Percentiles rank a stretch among this genome's conserved stretches.
Evolutionary conservation across 2,329 filamentous ascomycete species (phyloP).

Genomic region (Phoma sp.): DNA sequence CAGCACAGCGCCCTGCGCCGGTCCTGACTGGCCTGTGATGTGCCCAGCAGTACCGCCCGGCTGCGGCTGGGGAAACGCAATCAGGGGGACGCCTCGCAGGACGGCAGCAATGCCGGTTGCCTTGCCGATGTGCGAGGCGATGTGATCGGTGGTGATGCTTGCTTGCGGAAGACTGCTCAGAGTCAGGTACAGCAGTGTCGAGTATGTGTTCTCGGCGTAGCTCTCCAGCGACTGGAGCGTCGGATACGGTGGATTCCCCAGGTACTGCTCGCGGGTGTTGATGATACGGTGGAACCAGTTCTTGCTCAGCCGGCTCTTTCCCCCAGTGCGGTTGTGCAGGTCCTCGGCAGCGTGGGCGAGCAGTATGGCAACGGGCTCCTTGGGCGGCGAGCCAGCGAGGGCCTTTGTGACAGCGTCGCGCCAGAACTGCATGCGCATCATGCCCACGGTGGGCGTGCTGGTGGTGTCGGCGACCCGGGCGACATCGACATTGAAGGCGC

Average conservation of each 20-base stretch:
- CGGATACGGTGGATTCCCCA: slow-evolving; percentile 82
- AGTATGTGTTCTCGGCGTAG: slow-evolving; percentile 95
- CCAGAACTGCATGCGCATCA: slow-evolving; percentile 95
- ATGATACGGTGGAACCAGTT: slow-evolving; percentile 72
- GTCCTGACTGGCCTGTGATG: slow-evolving; percentile 46
- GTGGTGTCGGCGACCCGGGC: slow-evolving; percentile 89
- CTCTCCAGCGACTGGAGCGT: slow-evolving; percentile 76
- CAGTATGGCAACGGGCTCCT: slow-evolving; percentile 88
- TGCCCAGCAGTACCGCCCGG: slow-evolving; percentile 55
- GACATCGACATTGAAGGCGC: slow-evolving; percentile 91
- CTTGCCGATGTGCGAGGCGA: slow-evolving; percentile 95
- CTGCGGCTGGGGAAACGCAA: slow-evolving; percentile 76
- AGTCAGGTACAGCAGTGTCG: slow-evolving; percentile 87
- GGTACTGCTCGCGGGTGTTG: slow-evolving; percentile 78
- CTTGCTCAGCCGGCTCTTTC: slow-evolving; percentile 59
- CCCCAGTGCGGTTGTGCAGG: slow-evolving; percentile 55
- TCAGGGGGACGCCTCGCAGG: slow-evolving; percentile 82
- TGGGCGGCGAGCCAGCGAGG: slow-evolving; percentile 78
- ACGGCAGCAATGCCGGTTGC: slow-evolving; percentile 86
- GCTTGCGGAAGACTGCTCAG: slow-evolving; percentile 78
- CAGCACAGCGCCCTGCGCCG: slow-evolving; percentile 70
- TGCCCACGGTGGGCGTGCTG: slow-evolving; percentile 83
- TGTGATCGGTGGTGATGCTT: slow-evolving; percentile 85
- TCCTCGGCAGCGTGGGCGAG: slow-evolving; percentile 74
- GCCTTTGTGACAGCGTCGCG: slow-evolving; percentile 80